Percentiles rank a stretch among this genome's conserved stretches.
phyloP scores from a whole-genome alignment of 1,284 basidiomycete species.

The Porogramme epimiltina region DNA sequence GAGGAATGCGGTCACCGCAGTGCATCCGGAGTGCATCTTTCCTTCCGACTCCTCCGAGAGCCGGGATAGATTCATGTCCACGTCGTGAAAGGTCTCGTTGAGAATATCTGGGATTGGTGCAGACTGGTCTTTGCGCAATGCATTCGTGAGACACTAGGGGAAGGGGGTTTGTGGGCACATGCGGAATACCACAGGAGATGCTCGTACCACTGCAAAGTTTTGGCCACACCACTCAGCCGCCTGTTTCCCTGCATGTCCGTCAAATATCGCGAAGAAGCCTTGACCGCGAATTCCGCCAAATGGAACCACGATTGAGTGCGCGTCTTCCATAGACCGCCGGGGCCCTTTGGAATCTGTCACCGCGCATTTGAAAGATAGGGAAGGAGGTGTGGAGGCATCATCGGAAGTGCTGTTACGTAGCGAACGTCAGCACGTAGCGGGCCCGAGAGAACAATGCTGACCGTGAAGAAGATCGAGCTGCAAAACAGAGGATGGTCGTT shows the following conservation, averaged over 20 bases:
- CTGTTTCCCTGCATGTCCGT: constrained; percentile 98
- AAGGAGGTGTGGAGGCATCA: constrained; percentile 32
- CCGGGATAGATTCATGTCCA: constrained; percentile 81
- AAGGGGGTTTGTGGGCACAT: constrained; percentile 2
- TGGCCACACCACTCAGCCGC: constrained; percentile 98
- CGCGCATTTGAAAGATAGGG: constrained; percentile 77
- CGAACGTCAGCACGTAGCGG: no score
- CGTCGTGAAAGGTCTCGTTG: constrained; percentile 92
- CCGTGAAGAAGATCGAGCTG: neutral
- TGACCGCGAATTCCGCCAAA: constrained; percentile 91
- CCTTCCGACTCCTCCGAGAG: constrained; percentile 84
- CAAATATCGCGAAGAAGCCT: constrained; percentile 97
- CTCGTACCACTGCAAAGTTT: constrained; percentile 88
- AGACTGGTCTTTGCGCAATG: constrained; percentile 21
- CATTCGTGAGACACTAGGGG: constrained; percentile 31
- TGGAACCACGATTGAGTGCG: constrained; percentile 95
- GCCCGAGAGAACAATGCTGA: neutral
- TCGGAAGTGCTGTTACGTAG: neutral
- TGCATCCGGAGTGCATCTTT: constrained; percentile 96
- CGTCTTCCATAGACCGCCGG: constrained; percentile 95
- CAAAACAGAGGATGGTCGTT: neutral
- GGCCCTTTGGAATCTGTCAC: constrained; percentile 92
- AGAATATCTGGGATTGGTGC: constrained; percentile 82
- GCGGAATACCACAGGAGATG: constrained; percentile 4
- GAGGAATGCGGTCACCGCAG: constrained; percentile 96